Evolutionary conservation across 371 early-diverging fungal species (phyloP).

Genomic region (Lichtheimia hyalospora): DNA sequence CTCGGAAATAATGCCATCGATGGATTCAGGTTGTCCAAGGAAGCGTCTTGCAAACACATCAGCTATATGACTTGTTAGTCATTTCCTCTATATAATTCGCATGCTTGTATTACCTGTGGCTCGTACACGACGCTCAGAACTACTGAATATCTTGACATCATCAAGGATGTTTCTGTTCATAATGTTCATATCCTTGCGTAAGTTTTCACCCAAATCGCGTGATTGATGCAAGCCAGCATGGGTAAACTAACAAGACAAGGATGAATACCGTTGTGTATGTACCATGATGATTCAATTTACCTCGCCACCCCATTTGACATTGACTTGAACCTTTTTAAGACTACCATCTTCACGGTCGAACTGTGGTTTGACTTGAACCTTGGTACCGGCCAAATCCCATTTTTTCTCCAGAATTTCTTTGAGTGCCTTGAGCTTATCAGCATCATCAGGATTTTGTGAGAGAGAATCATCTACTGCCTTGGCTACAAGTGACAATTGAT

Average conservation of each 20-base stretch:
- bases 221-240: slow-evolving; percentile 94
- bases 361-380: slow-evolving; percentile 89
- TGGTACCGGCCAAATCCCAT: slow-evolving; percentile 83
- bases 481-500: slow-evolving; percentile 69
- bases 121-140: slow-evolving; percentile 87
- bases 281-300: slow-evolving; percentile 23
- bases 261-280: neutral
- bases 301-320: slow-evolving; percentile 98
- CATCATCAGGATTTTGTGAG: slow-evolving; percentile 55
- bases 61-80: slow-evolving; percentile 30
- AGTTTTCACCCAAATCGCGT: slow-evolving; percentile 88
- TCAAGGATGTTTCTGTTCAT: slow-evolving; percentile 84
- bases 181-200: slow-evolving; percentile 89
- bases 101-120: slow-evolving; percentile 66
- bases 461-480: slow-evolving; percentile 66
- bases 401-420: slow-evolving; percentile 80
- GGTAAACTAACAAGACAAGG: slow-evolving; percentile 66
- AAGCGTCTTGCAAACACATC: slow-evolving; percentile 83
- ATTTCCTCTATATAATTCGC: neutral
- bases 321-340: slow-evolving; percentile 80
- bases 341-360: slow-evolving; percentile 59
- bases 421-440: slow-evolving; percentile 59
- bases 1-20: slow-evolving; percentile 63
- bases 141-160: slow-evolving; percentile 84
- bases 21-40: slow-evolving; percentile 58